These are phyloP conservation scores for Entomortierella lignicola DNA, from an alignment of 192 early-diverging fungal species.

Conservation along the genomic window DNA sequence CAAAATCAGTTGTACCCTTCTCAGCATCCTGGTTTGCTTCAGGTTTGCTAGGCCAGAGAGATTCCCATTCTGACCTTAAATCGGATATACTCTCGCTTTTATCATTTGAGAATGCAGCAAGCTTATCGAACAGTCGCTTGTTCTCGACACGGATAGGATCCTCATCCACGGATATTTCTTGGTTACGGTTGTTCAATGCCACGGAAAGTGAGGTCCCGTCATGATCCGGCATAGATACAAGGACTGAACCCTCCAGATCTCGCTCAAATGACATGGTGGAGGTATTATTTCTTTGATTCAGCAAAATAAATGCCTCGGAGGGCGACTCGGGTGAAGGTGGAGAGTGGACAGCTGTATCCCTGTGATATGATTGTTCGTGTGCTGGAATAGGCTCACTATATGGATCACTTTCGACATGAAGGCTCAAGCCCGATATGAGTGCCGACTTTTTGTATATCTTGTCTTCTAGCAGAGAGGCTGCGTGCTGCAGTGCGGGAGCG, in stretches of 20 bases:
- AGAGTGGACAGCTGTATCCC: constrained; percentile 12
- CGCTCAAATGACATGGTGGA: not conserved
- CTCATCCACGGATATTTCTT: not conserved
- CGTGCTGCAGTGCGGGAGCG: not conserved
- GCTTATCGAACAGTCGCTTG: constrained; percentile 6
- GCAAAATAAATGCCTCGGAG: constrained; percentile 18
- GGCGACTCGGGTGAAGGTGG: constrained; percentile 39
- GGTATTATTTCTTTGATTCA: constrained; percentile 1
- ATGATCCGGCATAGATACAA: not conserved
- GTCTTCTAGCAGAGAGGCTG: not conserved
- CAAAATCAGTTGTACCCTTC: constrained; percentile 3
- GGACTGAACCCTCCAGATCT: constrained; percentile 8
- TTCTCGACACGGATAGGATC: constrained; percentile 2
- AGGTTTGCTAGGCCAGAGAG: constrained; percentile 24
- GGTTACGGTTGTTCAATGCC: not conserved
- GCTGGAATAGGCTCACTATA: not conserved
- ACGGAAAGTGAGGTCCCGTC: not conserved
- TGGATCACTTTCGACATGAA: not conserved
- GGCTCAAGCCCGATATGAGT: not conserved
- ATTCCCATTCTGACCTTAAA: constrained; percentile 27
- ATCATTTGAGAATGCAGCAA: constrained; percentile 28
- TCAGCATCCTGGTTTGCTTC: not conserved
- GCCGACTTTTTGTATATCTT: not conserved
- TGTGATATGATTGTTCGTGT: not conserved
- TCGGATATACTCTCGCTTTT: constrained; percentile 22